Percentiles rank a stretch among this genome's conserved stretches.
Evolutionary conservation across 2,329 filamentous ascomycete species (phyloP).

Genomic region (Exophiala sp.): DNA sequence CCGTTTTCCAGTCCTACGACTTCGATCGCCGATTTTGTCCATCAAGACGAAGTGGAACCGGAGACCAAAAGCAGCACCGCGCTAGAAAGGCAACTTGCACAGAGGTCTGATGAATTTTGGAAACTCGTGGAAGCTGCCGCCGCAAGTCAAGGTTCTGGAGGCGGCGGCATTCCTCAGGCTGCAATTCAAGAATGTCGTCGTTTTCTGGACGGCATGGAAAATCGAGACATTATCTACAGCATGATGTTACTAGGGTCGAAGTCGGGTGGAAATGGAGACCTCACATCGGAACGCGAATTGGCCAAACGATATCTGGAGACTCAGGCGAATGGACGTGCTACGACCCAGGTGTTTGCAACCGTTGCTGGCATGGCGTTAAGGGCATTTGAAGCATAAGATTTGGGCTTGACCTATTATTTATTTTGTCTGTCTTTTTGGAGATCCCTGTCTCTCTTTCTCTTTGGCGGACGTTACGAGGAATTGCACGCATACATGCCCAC

Average conservation of each 20-base stretch:
- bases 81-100: constrained; percentile 48
- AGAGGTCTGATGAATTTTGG: constrained; percentile 75
- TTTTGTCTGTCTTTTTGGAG: too few relatives aligned
- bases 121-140: constrained; percentile 67
- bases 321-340: constrained; percentile 25
- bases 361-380: constrained; percentile 27
- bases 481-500: constrained; percentile 1
- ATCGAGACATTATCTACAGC: constrained; percentile 84
- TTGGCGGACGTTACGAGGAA: background rate
- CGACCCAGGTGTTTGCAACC: constrained; percentile 25
- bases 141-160: constrained; percentile 48
- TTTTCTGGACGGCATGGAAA: constrained; percentile 75
- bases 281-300: constrained; percentile 24
- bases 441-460: too few relatives aligned
- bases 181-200: constrained; percentile 16
- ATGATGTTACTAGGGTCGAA: constrained; percentile 41
- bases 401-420: too few relatives aligned
- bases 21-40: constrained; percentile 27
- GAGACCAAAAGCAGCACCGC: constrained; percentile 31
- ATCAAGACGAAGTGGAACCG: constrained; percentile 25
- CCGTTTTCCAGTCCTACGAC: constrained; percentile 22
- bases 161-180: constrained; percentile 9
- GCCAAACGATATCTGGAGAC: constrained; percentile 21
- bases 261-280: constrained; percentile 17
- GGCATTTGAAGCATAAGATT: constrained; percentile 17